Evolutionary conservation across 345 rosid species (phyloP).

Genomic region (Hibiscus trionum): DNA sequence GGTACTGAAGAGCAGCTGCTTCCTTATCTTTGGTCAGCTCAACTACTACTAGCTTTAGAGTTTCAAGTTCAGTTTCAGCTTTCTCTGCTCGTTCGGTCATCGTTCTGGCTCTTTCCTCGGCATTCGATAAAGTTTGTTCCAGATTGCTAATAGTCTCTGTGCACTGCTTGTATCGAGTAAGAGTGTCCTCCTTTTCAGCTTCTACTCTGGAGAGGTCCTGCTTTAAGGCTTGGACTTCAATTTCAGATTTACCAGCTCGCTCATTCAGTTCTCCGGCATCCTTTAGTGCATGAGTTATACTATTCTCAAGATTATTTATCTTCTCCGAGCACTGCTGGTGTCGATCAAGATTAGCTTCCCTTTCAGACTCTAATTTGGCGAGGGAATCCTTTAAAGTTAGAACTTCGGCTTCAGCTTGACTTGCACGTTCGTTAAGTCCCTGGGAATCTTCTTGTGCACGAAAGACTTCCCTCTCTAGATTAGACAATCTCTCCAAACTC

Average conservation of each 20-base stretch:
- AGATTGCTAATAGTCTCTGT: conserved; percentile 50
- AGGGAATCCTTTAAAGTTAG: conserved; percentile 59
- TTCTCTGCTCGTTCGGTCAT: conserved; percentile 45
- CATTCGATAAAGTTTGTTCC: conserved; percentile 49
- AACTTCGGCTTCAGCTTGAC: conserved; percentile 73
- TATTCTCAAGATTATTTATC: conserved; percentile 51
- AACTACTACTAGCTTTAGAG: conserved; percentile 48
- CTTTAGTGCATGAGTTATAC: conserved; percentile 41
- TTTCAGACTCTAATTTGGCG: conserved; percentile 49
- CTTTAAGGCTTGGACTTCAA: conserved; percentile 44
- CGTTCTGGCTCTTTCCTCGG: conserved; percentile 52
- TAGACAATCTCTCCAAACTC: conserved; percentile 63
- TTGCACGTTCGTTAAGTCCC: conserved; percentile 53
- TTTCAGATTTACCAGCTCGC: conserved; percentile 58
- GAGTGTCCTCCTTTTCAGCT: conserved; percentile 61
- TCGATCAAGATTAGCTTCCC: conserved; percentile 51
- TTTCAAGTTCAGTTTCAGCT: conserved; percentile 68
- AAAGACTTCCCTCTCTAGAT: conserved; percentile 65
- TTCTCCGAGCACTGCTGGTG: conserved; percentile 68
- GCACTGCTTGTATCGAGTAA: conserved; percentile 45
- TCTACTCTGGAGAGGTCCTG: conserved; percentile 46
- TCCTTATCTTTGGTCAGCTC: conserved; percentile 62
- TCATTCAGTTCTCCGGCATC: conserved; percentile 55
- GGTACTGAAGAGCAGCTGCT: conserved; percentile 56
- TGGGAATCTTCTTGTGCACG: conserved; percentile 59